Evolutionary conservation across 495 filamentous ascomycete species (phyloP), one percentile per base, ranked within the genome.

Genomic region (Aspergillus campestris): DNA sequence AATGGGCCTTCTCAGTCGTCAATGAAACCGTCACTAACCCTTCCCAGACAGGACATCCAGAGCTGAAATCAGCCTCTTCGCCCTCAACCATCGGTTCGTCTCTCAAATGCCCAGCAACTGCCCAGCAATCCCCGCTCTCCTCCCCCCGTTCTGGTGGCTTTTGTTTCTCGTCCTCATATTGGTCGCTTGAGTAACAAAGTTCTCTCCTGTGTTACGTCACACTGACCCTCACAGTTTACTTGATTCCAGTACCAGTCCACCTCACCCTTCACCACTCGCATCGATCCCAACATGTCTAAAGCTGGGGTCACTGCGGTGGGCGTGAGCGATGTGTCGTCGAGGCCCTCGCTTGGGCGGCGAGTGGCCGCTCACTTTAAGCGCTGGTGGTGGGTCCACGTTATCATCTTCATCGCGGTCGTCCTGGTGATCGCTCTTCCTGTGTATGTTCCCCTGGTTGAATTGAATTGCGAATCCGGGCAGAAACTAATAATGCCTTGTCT

Each of bases 321-420:
- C 12, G 41, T 33, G 27, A 30, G 36, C 3, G 7, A 43, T 7
- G 39, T 51, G 2, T 24, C 18, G 8, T 31, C 51, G 8, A 68
- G 60, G 43, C 67, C 48, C 36, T 57, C 62, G 43, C 66, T 69
- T 40, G 59, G 60, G 7, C 31, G 58, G 24, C 58, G 65, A n/a
- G 42, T 70, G 14, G 67, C 50, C 30, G 62, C 65, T 10, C 72
- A 79, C 46, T 74, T 63, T 44, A 73, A 68, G 59, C 71, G 69
- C 51, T 87, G 78, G 52, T 90, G 86, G 86, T 90, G 84, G 86
- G 61, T 71, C 52, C 75, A 86, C 57, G 54, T 86, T 47, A 71
- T 86, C 47, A 55, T 71, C 27, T 64, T 87, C 52, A 59, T 81
- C 44, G 55, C 73, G 29, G 56, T 77, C 15, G 61, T 82, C 24